phyloP scores from a whole-genome alignment of 192 early-diverging fungal genomes.

The Coemansia pectinata region DNA sequence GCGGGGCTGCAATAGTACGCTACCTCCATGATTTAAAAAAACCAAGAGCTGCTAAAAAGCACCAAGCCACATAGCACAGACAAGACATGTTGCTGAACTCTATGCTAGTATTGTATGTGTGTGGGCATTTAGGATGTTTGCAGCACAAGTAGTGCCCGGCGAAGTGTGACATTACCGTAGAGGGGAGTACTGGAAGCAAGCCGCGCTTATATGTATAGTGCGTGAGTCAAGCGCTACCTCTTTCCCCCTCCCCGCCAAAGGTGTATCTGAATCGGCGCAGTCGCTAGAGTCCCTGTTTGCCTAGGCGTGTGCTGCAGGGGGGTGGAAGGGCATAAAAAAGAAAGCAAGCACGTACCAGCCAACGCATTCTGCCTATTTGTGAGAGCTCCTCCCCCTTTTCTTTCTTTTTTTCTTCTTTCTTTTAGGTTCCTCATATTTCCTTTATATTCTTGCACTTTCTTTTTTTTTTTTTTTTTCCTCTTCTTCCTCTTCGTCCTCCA shows the following conservation, averaged over 20 bases:
- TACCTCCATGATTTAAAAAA: not conserved
- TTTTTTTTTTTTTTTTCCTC: not conserved
- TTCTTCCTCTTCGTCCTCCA: not conserved
- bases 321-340: not conserved
- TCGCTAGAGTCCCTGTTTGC: not conserved
- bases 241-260: not conserved
- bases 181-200: conserved; percentile 4
- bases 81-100: not conserved
- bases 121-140: not conserved
- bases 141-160: not conserved
- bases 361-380: not conserved
- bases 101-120: not conserved
- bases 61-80: not conserved
- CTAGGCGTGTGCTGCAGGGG: not conserved
- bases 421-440: conserved; percentile 6
- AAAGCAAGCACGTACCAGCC: not conserved
- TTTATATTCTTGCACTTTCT: not conserved
- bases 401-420: not conserved
- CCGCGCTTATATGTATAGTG: not conserved
- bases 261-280: conserved; percentile 2
- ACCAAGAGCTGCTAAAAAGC: not conserved
- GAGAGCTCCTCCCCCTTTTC: not conserved
- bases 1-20: not conserved
- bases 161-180: not conserved
- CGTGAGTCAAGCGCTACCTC: conserved; percentile 1